A percentile compares a stretch with the other conserved stretches of the same genome.
Evolutionary conservation across 352 stramenopile species (phyloP).

Genomic region (Globisporangium iwayamae): DNA sequence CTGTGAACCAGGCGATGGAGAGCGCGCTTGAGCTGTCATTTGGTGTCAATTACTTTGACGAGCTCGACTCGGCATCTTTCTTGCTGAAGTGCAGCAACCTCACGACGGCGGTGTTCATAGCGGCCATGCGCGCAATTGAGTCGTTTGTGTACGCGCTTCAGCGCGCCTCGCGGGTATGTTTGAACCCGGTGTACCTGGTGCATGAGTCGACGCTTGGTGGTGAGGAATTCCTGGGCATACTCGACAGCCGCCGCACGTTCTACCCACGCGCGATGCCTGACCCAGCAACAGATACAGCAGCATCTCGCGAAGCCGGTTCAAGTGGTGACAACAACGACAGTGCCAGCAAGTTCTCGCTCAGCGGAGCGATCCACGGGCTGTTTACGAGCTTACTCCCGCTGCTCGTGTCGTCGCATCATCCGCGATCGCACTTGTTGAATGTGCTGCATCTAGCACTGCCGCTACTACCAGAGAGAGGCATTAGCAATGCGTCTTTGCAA

Average conservation of each 20-base stretch:
- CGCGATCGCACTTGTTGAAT: slow-evolving; percentile 58
- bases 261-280: slow-evolving; percentile 33
- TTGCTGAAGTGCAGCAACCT: slow-evolving; percentile 45
- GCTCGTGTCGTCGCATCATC: slow-evolving; percentile 37
- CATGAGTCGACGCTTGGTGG: slow-evolving; percentile 20
- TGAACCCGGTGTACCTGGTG: slow-evolving; percentile 48
- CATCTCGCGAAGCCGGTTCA: neutral
- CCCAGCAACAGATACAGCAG: neutral
- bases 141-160: slow-evolving; percentile 46
- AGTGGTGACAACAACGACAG: neutral
- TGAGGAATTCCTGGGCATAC: slow-evolving; percentile 24
- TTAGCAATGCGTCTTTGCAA: neutral
- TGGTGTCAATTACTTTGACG: slow-evolving; percentile 77
- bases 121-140: slow-evolving; percentile 61
- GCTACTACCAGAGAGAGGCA: slow-evolving; percentile 23
- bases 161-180: slow-evolving; percentile 21
- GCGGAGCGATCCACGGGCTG: slow-evolving; percentile 36
- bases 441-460: slow-evolving; percentile 34
- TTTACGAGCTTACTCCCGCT: slow-evolving; percentile 52
- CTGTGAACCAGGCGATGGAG: slow-evolving; percentile 19
- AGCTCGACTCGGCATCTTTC: slow-evolving; percentile 38
- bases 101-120: slow-evolving; percentile 47
- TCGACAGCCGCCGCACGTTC: slow-evolving; percentile 26
- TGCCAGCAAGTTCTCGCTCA: slow-evolving; percentile 30
- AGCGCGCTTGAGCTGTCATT: slow-evolving; percentile 21